Evolutionary conservation across 352 stramenopile species (phyloP), one percentile per base, ranked within the genome.

Genomic region (Globisporangium mamillatum): DNA sequence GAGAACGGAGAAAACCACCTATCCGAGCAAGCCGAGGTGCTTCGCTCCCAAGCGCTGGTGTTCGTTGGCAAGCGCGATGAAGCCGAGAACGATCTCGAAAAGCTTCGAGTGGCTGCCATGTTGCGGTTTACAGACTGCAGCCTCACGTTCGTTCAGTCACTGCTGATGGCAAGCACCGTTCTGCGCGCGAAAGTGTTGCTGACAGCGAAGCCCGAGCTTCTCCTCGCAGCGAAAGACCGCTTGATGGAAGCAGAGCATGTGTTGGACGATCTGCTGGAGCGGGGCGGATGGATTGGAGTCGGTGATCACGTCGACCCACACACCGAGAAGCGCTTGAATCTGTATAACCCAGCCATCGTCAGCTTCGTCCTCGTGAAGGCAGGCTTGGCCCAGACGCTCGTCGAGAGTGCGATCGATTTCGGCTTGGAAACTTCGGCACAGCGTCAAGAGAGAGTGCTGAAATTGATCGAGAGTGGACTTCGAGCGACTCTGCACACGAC

Each of bases 221-320:
- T 88, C 20, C 50, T 61, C 1, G 59, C 20, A 41, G 73, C 70
- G 25, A 59, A 29, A 34, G 61, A 75, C 3, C 64, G 63, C 9
- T 66, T 84, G n/a, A 60, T 59, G 29, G 74, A 86, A 68, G 84
- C 81, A 1, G 73, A 88, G 64, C 48, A n/a, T 1, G 64, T 76
- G 5, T 34, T 94, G 29, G 80, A 90, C 64, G 32, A 24, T 1
- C 16, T 89, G 38, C 63, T 94, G 34, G 67, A 78, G 34, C 75
- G 77, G 12, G 75, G 88, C 63, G 86, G 86, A 14, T 94, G 86
- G 86, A 79, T 89, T 36, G 82, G 86, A 3, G 66, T 80, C 41
- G 32, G 32, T 1, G 55, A 27, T 14, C 52, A 60, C 27, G 41
- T 72, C 2, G n/a, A 74, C 18, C 46, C 61, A 16, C 46, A 55